Evolutionary conservation across 345 rosid species (phyloP).

Genomic region (Geranium rotundifolium): DNA sequence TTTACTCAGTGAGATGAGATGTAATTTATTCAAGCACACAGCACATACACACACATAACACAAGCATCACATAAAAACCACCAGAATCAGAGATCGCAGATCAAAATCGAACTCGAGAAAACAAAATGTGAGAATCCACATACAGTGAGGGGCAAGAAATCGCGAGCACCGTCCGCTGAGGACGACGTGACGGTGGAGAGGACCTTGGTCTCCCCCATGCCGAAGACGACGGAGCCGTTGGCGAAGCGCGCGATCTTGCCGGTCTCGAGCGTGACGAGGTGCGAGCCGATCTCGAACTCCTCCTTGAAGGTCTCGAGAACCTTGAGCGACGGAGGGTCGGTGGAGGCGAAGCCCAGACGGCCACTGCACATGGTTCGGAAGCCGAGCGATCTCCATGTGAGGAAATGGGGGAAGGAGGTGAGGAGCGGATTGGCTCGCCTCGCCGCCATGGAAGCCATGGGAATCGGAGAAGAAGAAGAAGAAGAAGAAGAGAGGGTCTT

Average conservation of each 20-base stretch:
- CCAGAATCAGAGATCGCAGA: no score
- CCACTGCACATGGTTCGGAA: conserved; percentile 52
- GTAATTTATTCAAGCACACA: background rate
- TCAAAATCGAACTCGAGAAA: background rate
- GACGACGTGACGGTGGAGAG: conserved; percentile 67
- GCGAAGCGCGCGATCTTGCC: conserved; percentile 86
- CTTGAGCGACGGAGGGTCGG: conserved; percentile 39
- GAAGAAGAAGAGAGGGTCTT: background rate
- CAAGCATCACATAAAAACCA: no score
- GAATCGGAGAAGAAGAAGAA: background rate
- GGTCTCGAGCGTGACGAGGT: conserved; percentile 62
- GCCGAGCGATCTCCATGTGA: conserved; percentile 44
- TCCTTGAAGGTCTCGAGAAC: conserved; percentile 61
- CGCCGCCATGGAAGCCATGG: conserved; percentile 48
- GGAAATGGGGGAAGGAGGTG: conserved; percentile 31
- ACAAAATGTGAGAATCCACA: conserved; percentile 6
- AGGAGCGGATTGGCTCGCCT: conserved; percentile 39
- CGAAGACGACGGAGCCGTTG: conserved; percentile 74
- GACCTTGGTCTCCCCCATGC: conserved; percentile 65
- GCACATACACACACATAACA: background rate
- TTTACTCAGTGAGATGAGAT: no score
- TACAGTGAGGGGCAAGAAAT: conserved; percentile 87
- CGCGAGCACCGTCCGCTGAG: conserved; percentile 49
- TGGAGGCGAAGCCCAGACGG: conserved; percentile 42
- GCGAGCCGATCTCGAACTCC: conserved; percentile 81